Base-by-base conservation (phyloP, 208 protist species). In the Blastocrithidia nonstop region DNA sequence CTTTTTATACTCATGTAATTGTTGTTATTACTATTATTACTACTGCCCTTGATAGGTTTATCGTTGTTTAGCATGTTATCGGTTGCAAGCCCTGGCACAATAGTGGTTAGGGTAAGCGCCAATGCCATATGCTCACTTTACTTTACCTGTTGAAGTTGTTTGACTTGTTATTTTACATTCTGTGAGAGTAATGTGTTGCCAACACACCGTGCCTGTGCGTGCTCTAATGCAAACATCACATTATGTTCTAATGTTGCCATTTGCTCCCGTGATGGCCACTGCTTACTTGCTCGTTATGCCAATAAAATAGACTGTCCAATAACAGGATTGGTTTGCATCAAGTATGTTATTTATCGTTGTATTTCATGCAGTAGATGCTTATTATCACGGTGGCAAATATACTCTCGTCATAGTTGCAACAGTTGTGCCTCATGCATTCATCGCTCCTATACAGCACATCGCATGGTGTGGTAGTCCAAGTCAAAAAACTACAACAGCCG, bases 401-500 rank as follows among this genome's bases (percentile, higher is more conserved):
- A 15, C 6, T 41, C 36, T 16, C 36, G 5, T 4, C 23, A 9
- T 20, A 41, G 36, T 20, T 20, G 29, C 29, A n/a, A 11, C 40
- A 21, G n/a, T n/a, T n/a, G n/a, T n/a, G n/a, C n/a, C n/a, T n/a
- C n/a, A n/a, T n/a, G n/a, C n/a, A n/a, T n/a, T n/a, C n/a, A n/a
- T n/a, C n/a, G n/a, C n/a, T n/a, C n/a, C n/a, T n/a, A n/a, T n/a
- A n/a, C n/a, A n/a, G n/a, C n/a, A n/a, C n/a, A n/a, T n/a, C n/a
- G n/a, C n/a, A n/a, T n/a, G n/a, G n/a, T n/a, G n/a, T 59, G 52
- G 17, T 39, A 43, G 46, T 50, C 25, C 3, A 65, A 22, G 11
- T 44, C n/a, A 53, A 57, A 66, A 45, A 47, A 72, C 3, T 62
- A 4, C 11, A 67, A 20, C 27, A 67, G 50, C 9, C 64, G 64